These are phyloP conservation scores for Boletus sp. DNA, from an alignment of 768 basidiomycete species.

Conservation along the genomic window DNA sequence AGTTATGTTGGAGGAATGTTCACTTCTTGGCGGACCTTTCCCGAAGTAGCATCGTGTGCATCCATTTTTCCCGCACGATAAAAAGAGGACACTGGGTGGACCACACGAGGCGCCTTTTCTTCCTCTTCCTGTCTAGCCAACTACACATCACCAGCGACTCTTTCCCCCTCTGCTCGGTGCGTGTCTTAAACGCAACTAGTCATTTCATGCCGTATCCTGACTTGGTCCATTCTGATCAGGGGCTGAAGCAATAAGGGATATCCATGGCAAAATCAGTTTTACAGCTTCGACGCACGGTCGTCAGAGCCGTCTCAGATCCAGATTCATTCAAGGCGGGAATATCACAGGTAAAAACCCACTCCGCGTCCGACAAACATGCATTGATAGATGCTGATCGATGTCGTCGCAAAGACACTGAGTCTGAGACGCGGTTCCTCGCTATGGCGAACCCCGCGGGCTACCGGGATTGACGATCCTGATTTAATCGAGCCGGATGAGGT, in stretches of 20 bases:
- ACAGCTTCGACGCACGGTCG: conserved; percentile 13
- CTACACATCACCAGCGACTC: background rate
- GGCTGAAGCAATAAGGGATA: background rate
- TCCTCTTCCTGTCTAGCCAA: background rate
- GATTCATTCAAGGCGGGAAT: background rate
- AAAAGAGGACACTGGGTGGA: background rate
- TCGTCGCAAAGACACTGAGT: background rate
- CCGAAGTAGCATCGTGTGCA: too few relatives aligned
- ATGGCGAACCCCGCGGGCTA: background rate
- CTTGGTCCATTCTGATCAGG: background rate
- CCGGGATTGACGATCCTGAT: background rate
- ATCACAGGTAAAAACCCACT: conserved; percentile 2
- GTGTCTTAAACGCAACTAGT: background rate
- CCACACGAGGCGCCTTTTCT: background rate
- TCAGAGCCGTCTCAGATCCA: conserved; percentile 21
- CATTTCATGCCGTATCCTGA: background rate
- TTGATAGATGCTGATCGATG: background rate
- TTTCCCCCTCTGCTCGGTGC: background rate
- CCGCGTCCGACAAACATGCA: background rate
- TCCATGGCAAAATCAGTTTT: conserved; percentile 10
- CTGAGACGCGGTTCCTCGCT: background rate
- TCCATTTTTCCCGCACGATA: background rate
- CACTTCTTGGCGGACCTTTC: background rate
- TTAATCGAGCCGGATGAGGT: background rate
- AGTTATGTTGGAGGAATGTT: background rate